A percentile compares a stretch with the other conserved stretches of the same genome.
These are phyloP conservation scores for Capillidium rhysosporum DNA, from an alignment of 371 early-diverging fungal species.

Conservation along the genomic window DNA sequence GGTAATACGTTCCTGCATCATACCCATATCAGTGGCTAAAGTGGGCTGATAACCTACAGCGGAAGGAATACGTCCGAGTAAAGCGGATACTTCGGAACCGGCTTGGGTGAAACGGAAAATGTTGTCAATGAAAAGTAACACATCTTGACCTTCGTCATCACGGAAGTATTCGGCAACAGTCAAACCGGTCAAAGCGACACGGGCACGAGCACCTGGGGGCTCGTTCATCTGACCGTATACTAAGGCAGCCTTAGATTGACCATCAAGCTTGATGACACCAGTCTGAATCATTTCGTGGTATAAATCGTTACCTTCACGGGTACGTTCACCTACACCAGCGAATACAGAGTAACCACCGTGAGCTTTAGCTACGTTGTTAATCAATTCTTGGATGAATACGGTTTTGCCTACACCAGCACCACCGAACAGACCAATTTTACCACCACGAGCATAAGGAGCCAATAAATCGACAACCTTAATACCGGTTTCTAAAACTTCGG, in stretches of 20 bases:
- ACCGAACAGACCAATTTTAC: slow-evolving; percentile 97
- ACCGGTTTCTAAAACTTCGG: slow-evolving; percentile 93
- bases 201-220: slow-evolving; percentile 98
- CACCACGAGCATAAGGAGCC: slow-evolving; percentile 94
- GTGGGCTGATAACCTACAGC: slow-evolving; percentile 99
- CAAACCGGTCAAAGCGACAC: slow-evolving; percentile 95
- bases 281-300: slow-evolving; percentile 94
- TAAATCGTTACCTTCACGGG: slow-evolving; percentile 96
- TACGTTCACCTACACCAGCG: slow-evolving; percentile 94
- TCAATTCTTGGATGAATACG: slow-evolving; percentile 93
- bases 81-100: slow-evolving; percentile 89
- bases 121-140: slow-evolving; percentile 98
- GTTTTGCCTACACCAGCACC: slow-evolving; percentile 99
- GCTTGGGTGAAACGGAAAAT: slow-evolving; percentile 95
- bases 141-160: slow-evolving; percentile 97
- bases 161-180: slow-evolving; percentile 98
- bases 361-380: slow-evolving; percentile 95
- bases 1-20: slow-evolving; percentile 98
- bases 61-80: slow-evolving; percentile 97
- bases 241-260: slow-evolving; percentile 86
- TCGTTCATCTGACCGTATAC: slow-evolving; percentile 99
- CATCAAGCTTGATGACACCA: slow-evolving; percentile 88
- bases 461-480: slow-evolving; percentile 98
- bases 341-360: slow-evolving; percentile 98
- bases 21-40: slow-evolving; percentile 38